Evolutionary conservation across 2,329 filamentous ascomycete species (phyloP).

Genomic region (Epichloe sp.): DNA sequence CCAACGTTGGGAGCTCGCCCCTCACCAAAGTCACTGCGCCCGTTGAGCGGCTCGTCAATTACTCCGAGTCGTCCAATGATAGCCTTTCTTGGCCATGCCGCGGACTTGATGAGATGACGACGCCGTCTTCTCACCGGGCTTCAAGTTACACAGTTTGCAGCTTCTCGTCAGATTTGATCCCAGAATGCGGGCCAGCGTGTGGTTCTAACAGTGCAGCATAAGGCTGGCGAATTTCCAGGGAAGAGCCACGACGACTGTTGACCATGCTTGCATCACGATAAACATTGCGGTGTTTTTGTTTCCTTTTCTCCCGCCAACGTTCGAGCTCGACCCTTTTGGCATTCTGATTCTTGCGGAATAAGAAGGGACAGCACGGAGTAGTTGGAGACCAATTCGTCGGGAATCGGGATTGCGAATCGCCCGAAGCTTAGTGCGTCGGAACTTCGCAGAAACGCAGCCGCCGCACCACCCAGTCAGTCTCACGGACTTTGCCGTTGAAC

Average conservation of each 20-base stretch:
- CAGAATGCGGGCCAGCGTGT: not conserved
- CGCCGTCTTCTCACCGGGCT: not conserved
- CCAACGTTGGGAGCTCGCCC: not conserved
- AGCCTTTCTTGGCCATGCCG: not conserved
- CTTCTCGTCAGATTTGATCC: conserved; percentile 1
- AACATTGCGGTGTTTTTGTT: too few species aligned
- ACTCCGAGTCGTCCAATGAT: not conserved
- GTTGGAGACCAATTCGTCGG: not conserved
- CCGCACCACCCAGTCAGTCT: not conserved
- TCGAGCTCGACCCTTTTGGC: too few species aligned
- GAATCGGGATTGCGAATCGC: not conserved
- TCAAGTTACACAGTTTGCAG: not conserved
- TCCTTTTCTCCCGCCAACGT: too few species aligned
- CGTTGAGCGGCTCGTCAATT: not conserved
- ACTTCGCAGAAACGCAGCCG: not conserved
- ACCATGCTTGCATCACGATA: not conserved
- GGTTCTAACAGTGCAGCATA: conserved; percentile 1
- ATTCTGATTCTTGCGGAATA: not conserved
- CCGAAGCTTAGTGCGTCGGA: not conserved
- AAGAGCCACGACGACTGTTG: conserved; percentile 4
- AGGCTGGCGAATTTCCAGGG: conserved; percentile 11
- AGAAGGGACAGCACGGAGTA: not conserved
- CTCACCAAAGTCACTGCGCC: not conserved
- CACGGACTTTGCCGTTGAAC: too few species aligned
- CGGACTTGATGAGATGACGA: conserved; percentile 6